These are phyloP conservation scores for Agaricus blazei DNA, from an alignment of 768 basidiomycete genomes.

Conservation along the genomic window DNA sequence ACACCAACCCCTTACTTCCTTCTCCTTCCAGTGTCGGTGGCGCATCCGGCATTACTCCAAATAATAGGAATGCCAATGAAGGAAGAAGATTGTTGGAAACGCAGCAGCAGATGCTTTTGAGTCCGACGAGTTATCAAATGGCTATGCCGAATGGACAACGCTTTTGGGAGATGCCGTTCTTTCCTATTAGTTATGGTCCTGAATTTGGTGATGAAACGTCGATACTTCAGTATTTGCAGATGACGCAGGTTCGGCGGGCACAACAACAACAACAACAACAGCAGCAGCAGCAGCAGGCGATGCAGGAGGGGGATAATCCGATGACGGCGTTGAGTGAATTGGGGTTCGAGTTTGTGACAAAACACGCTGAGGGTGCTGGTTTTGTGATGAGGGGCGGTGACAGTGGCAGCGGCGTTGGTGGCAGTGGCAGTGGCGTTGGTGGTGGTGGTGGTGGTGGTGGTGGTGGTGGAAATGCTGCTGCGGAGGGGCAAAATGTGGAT, in stretches of 20 bases:
- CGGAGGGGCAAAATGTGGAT: neutral
- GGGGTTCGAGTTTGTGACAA: slow-evolving; percentile 6
- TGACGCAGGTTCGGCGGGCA: too few relatives aligned
- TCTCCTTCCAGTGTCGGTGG: neutral
- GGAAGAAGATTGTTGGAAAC: neutral
- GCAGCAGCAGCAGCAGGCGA: too few relatives aligned
- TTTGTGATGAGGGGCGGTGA: too few relatives aligned
- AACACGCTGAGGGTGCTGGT: neutral
- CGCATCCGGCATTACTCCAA: neutral
- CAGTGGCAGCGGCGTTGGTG: too few relatives aligned
- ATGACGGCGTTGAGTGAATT: slow-evolving; percentile 3
- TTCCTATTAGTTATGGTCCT: slow-evolving; percentile 1
- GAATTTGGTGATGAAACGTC: neutral
- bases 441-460: neutral
- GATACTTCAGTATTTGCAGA: neutral
- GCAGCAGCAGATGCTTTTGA: neutral
- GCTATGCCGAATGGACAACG: slow-evolving; percentile 8
- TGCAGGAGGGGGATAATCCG: neutral
- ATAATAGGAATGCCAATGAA: neutral
- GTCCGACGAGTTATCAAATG: slow-evolving; percentile 3
- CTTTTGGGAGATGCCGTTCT: slow-evolving; percentile 3
- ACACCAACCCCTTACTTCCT: neutral
- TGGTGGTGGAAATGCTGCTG: neutral
- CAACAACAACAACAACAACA: too few relatives aligned
- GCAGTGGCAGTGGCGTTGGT: too few relatives aligned